These are phyloP conservation scores for Pyrenula aspistea DNA, from an alignment of 495 filamentous ascomycete genomes.

Conservation along the genomic window DNA sequence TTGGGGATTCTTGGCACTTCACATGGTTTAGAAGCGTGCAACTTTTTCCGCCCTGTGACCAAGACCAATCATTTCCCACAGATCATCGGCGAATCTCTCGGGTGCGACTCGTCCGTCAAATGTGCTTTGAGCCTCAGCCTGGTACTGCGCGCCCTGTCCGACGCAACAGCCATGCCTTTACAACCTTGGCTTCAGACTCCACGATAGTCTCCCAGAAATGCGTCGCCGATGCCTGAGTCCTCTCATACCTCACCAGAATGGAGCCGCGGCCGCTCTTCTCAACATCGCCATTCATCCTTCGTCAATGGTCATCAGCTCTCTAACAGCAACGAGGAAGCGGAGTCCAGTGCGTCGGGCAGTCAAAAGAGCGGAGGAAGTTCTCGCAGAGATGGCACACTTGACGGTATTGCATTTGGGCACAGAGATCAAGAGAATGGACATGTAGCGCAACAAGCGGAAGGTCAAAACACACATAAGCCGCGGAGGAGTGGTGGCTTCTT, in stretches of 20 bases:
- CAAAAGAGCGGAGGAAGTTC: neutral
- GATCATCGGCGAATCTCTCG: too few species aligned
- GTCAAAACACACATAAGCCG: slow-evolving; percentile 8
- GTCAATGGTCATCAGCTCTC: neutral
- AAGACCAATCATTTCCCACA: too few species aligned
- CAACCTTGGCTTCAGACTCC: neutral
- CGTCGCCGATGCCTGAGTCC: neutral
- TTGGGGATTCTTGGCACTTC: too few species aligned
- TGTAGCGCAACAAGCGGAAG: neutral
- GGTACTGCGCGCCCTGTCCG: too few species aligned
- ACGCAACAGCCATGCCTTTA: neutral
- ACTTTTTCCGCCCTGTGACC: too few species aligned
- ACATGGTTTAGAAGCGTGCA: too few species aligned
- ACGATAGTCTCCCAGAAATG: neutral
- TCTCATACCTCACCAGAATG: neutral
- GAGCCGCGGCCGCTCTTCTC: neutral
- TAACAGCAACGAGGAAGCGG: neutral
- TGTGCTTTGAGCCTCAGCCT: too few species aligned
- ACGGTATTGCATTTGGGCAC: neutral
- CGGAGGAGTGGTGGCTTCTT: slow-evolving; percentile 33
- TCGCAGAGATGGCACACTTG: neutral
- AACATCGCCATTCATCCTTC: neutral
- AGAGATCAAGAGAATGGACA: neutral
- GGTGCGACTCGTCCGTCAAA: too few species aligned
- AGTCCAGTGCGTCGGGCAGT: neutral